phyloP scores from a whole-genome alignment of 1,139 yeast genomes.

The Pichia sp. region DNA sequence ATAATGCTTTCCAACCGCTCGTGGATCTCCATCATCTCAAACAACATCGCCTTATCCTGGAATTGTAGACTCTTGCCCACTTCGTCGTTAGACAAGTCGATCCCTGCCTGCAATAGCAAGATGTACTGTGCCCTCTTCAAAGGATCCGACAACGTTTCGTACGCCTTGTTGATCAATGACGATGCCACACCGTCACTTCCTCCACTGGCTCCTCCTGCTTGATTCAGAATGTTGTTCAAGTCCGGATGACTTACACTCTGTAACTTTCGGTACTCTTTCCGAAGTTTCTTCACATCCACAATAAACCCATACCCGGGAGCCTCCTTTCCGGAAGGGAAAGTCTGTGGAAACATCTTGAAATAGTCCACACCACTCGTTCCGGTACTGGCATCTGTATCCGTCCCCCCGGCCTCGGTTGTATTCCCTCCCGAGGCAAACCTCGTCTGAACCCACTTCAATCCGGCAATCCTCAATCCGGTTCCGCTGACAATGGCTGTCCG shows the following conservation, averaged over 20 bases:
- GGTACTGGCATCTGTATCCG: not conserved
- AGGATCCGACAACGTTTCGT: constrained; percentile 65
- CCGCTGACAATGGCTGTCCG: not conserved
- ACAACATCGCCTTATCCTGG: constrained; percentile 38
- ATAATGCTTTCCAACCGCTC: constrained; percentile 42
- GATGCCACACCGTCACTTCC: constrained; percentile 34
- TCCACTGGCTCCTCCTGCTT: constrained; percentile 23
- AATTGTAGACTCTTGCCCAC: constrained; percentile 29
- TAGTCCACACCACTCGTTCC: constrained; percentile 13
- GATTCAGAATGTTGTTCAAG: constrained; percentile 36
- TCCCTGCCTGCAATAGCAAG: constrained; percentile 38
- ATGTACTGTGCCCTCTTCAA: constrained; percentile 62
- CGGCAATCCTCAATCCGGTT: not conserved
- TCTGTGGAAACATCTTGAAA: constrained; percentile 68
- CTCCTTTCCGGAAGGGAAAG: constrained; percentile 57
- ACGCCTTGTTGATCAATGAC: constrained; percentile 67
- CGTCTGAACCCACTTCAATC: not conserved
- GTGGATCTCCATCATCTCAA: constrained; percentile 69
- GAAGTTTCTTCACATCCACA: constrained; percentile 49
- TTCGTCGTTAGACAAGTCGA: constrained; percentile 41
- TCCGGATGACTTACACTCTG: constrained; percentile 86
- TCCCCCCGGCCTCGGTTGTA: too few relatives aligned
- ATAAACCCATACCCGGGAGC: constrained; percentile 63
- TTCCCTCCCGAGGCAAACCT: not conserved
- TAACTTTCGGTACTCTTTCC: constrained; percentile 68